Base-by-base conservation (phyloP, 768 basidiomycete genomes). In the Tephrocybe sp. region DNA sequence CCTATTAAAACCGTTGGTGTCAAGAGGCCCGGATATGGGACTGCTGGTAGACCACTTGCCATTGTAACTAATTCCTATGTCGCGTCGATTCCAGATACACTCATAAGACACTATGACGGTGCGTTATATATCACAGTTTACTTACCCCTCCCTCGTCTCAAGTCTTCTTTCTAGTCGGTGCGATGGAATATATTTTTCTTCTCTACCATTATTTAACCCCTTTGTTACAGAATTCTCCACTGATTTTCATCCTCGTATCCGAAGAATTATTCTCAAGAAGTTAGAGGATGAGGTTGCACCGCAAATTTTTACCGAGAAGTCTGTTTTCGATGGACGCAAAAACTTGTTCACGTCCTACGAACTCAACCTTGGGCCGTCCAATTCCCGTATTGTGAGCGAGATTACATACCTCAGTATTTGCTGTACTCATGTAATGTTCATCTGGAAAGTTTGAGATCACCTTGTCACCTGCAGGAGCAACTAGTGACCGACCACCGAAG, bases 241-340 rank as follows among this genome's bases (percentile, higher is more conserved):
- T 17, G 23, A 36, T 45, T 55, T 23, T 14, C 51, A 14, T 74
- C 74, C 0, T 67, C 69, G 78, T 7, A 64, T 88, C 8, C 90
- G 89, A 50, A 73, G 89, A 68, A 77, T 83, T 3, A 67, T 92
- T 4, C 81, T 92, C 40, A 72, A 76, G 13, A 72, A 71, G 13
- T 65, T 92, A 6, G 90, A 92, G 62, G 70, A 68, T 2, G 65
- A 69, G 1, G 72, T 77, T 5, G 79, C 82, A 0, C 80, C 81
- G 16, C 7, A 76, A 11, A 71, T 88, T 16, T 92, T 92, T 62
- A 86, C 78, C 1, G 86, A 84, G 2, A 77, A 73, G 7, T 84
- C 77, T 10, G 88, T 80, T 1, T 92, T 89, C 51, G 90, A 92
- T 53, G 89, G 89, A 0, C 74, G 85, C 26, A 92, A 90, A 31